Base-by-base conservation (phyloP, 2,329 filamentous ascomycete genomes). In the Penicillium sp. region DNA sequence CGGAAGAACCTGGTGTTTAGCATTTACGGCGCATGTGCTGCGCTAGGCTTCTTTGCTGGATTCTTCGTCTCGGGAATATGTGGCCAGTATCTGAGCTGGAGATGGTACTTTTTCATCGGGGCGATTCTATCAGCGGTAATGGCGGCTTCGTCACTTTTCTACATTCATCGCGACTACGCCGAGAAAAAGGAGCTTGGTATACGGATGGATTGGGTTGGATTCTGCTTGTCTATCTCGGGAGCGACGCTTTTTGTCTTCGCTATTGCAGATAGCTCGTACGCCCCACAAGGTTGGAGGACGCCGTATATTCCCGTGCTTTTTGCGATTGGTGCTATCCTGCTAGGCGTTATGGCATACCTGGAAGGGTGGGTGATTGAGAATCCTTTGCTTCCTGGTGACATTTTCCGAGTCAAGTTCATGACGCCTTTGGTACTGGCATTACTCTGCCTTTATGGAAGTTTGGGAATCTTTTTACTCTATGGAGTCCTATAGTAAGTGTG, bases 351-450 rank as follows among this genome's bases (percentile, higher is more conserved):
- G 11, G 79, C 88, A 6, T 93, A 91, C 60, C 79, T 93, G 3
- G 89, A 95, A 76, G 87, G 87, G 0, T 90, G 86, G 85, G 81
- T 91, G 0, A 85, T 89, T 1, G 71, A 81, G 16, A 82, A 87
- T 53, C 91, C 91, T 0, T 77, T 95, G 1, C 77, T 95, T 0
- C 90, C 91, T 0, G 78, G 82, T 0, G 88, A 88, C 19, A 74
- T 94, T 24, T 93, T 95, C 75, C 77, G 79, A 19, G 84, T 89
- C 4, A 87, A 86, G 60, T 87, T 87, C 54, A 90, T 94, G 85
- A 84, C 80, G 36, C 82, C 87, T 0, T 74, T 92, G 16, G 77
- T 83, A 2, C 62, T 85, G 1, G 82, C 85, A 0, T 75, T 91
- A 10, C 83, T 90, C 50, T 85, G 89, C 66, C 79, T 84, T 0